Evolutionary conservation across 805 yeast species (phyloP).

Genomic region (Suhomyces emberorum): DNA sequence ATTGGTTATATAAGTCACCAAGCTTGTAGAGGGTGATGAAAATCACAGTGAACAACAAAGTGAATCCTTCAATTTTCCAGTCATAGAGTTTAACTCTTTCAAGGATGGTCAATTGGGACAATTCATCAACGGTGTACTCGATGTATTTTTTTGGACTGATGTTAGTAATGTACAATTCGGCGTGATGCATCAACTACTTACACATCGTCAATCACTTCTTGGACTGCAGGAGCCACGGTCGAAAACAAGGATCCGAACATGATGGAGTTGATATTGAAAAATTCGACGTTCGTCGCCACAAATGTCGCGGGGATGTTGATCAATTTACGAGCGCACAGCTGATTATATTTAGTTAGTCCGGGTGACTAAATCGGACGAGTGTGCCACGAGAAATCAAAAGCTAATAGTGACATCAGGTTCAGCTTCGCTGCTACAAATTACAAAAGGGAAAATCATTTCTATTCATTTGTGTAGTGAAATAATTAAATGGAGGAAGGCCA

Average conservation of each 20-base stretch:
- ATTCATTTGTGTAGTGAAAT: too few species aligned
- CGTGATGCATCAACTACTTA: conserved; percentile 1
- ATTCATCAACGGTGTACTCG: conserved; percentile 46
- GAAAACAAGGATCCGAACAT: conserved; percentile 1
- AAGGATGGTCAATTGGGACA: conserved; percentile 53
- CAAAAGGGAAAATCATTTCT: too few species aligned
- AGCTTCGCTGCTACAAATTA: too few species aligned
- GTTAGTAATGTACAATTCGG: background rate
- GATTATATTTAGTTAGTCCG: too few species aligned
- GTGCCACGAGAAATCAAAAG: too few species aligned
- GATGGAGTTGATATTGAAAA: background rate
- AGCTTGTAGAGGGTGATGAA: conserved; percentile 50
- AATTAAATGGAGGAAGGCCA: too few species aligned
- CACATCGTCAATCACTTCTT: conserved; percentile 2
- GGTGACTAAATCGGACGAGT: too few species aligned
- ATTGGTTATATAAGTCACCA: conserved; percentile 61
- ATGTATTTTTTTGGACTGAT: conserved; percentile 13
- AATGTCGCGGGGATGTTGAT: too few species aligned
- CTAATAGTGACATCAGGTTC: too few species aligned
- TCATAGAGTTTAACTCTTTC: conserved; percentile 60
- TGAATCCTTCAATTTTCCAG: conserved; percentile 72
- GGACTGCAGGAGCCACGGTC: background rate
- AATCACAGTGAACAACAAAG: conserved; percentile 47
- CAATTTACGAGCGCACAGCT: too few species aligned
- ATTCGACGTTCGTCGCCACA: too few species aligned